These are phyloP conservation scores for Mixia osmundae DNA, from an alignment of 1,284 basidiomycete genomes.

Conservation along the genomic window DNA sequence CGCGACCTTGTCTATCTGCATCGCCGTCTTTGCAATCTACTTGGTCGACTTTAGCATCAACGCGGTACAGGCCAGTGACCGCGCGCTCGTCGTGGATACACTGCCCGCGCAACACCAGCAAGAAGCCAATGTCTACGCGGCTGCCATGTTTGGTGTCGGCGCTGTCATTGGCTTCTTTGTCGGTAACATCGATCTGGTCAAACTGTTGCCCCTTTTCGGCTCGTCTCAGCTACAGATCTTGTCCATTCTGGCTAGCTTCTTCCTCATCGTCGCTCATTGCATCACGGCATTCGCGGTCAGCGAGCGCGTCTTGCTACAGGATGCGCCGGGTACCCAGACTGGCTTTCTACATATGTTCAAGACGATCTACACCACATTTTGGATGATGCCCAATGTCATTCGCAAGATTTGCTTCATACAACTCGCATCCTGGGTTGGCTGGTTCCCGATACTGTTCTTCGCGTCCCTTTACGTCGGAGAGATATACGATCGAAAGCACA, in stretches of 20 bases:
- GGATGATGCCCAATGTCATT: conserved; percentile 47
- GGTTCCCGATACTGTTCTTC: conserved; percentile 54
- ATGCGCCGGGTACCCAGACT: conserved; percentile 15
- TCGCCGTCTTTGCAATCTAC: conserved; percentile 69
- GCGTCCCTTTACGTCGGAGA: conserved; percentile 45
- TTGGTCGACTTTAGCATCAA: conserved; percentile 85
- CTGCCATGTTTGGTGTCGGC: conserved; percentile 19
- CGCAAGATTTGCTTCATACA: conserved; percentile 59
- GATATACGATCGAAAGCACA: conserved; percentile 36
- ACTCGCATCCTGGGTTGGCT: conserved; percentile 28
- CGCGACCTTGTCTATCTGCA: conserved; percentile 39
- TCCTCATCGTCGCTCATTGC: conserved; percentile 26
- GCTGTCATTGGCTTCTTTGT: conserved; percentile 16
- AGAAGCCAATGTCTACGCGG: conserved; percentile 82
- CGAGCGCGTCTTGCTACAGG: conserved; percentile 47
- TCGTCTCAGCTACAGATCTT: conserved; percentile 53
- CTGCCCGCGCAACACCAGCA: conserved; percentile 43
- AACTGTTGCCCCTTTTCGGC: conserved; percentile 32
- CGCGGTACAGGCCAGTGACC: conserved; percentile 65
- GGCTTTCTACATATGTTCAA: conserved; percentile 4
- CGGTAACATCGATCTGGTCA: conserved; percentile 13
- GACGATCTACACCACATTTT: conserved; percentile 49
- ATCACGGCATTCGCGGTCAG: conserved; percentile 42
- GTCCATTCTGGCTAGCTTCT: conserved; percentile 26
- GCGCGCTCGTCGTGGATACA: conserved; percentile 46